Evolutionary conservation across 345 rosid genomes (phyloP).

Genomic region (Hibiscus mutabilis): DNA sequence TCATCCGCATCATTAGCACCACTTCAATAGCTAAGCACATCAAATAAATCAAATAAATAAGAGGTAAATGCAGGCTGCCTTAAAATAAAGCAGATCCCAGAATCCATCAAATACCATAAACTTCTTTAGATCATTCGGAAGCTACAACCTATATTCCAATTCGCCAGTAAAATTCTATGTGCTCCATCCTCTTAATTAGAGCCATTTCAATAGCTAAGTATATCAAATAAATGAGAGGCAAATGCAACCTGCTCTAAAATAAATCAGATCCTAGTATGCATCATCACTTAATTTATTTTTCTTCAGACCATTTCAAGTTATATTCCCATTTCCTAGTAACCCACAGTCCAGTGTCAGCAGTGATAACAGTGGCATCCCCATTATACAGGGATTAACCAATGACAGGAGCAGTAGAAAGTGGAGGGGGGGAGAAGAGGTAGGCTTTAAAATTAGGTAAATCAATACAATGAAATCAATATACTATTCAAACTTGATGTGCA

Average conservation of each 20-base stretch:
- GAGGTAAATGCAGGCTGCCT: neutral
- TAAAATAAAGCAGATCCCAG: neutral
- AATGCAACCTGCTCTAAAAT: neutral
- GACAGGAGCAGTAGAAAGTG: neutral
- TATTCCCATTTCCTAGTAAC: neutral
- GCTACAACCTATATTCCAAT: neutral
- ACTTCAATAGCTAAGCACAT: neutral
- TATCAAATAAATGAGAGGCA: neutral
- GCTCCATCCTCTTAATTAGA: neutral
- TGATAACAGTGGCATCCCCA: neutral
- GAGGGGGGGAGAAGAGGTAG: neutral
- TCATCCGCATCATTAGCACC: neutral
- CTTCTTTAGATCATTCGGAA: neutral
- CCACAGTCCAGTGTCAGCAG: neutral
- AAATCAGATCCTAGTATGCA: neutral
- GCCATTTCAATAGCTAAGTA: neutral
- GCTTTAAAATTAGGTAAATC: neutral
- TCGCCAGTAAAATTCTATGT: neutral
- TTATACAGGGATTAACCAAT: neutral
- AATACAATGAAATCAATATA: neutral
- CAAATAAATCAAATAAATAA: neutral
- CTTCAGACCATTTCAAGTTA: neutral
- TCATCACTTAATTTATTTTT: neutral
- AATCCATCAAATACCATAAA: neutral
- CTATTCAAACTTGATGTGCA: neutral